Evolutionary conservation across 805 yeast species (phyloP), one percentile per base, ranked within the genome.

Genomic region (Candida coquimbonensis): DNA sequence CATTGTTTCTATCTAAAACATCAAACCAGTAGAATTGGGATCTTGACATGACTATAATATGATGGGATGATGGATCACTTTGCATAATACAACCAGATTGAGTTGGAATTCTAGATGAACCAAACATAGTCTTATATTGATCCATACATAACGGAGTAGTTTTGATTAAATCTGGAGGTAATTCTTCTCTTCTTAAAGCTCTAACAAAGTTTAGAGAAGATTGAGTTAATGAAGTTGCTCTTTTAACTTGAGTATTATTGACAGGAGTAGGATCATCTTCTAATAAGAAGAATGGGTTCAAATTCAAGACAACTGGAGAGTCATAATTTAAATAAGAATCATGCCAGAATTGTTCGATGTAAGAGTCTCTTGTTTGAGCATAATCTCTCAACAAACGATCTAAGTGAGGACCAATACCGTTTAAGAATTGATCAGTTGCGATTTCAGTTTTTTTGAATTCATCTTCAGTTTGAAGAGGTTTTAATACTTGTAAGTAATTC

Each of bases 1-100:
- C 81, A 60, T 85, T 79, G 51, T 80, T 67, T 41, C 73, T 72
- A 63, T 88, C 95, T 55, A 89, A 68, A 2, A 89, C 97, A 60
- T 89, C 96, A 61, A 89, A 89, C 96, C 96, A 89, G 66, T 89
- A 89, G 63, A 88, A 87, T 64, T 89, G 96, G 2, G 95, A 85
- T 57, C 85, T 81, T 50, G 87, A 81, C 62, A 87, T 67, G 14
- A 89, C 90, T 9, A 88, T 82, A 34, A 89, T 79, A 63, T 89
- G 96, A 56, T 80, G 84, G 2, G 93, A 80, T 9, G 79, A 70
- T 8, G 73, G 61, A 63, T 87, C 96, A 1, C 87, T 77, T 64
- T 88, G 96, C 81, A 89, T 80, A 46, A 85, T 78, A 63, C 97
- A 89, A 4, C 95, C 95, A 3, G 77, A 73, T 21, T 74, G 72